Percentiles rank a stretch among this genome's conserved stretches.
Conservation (phyloP, 768 basidiomycete species). For the Collybia sordida region DNA sequence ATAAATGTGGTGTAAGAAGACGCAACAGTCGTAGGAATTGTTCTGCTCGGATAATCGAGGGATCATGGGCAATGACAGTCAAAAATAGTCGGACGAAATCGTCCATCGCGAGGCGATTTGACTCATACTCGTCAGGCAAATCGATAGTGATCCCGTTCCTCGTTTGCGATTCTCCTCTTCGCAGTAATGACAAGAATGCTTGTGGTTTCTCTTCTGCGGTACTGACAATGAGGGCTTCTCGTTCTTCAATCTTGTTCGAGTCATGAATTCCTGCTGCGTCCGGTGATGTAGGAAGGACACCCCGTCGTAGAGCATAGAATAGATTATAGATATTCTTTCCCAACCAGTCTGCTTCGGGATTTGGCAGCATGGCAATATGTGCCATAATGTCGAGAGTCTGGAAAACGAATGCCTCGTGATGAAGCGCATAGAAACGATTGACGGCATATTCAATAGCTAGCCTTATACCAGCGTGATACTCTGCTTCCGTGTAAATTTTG, state of each 20-base stretch:
- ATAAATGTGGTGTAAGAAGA: slow-evolving; percentile 54
- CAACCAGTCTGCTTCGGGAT: slow-evolving; percentile 49
- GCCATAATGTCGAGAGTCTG: slow-evolving; percentile 67
- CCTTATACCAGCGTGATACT: slow-evolving; percentile 55
- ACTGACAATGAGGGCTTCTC: slow-evolving; percentile 65
- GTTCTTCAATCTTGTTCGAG: slow-evolving; percentile 62
- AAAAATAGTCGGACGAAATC: slow-evolving; percentile 71
- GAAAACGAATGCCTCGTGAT: slow-evolving; percentile 72
- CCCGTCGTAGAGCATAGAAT: slow-evolving; percentile 53
- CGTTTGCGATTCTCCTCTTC: slow-evolving; percentile 40
- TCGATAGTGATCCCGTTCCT: slow-evolving; percentile 41
- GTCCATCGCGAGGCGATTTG: slow-evolving; percentile 54
- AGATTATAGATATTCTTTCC: slow-evolving; percentile 57
- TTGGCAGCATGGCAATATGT: slow-evolving; percentile 49
- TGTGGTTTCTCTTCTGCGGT: slow-evolving; percentile 77
- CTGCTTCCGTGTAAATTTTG: slow-evolving; percentile 67
- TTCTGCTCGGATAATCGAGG: slow-evolving; percentile 63
- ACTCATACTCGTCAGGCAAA: slow-evolving; percentile 61
- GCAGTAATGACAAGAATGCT: slow-evolving; percentile 58
- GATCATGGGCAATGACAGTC: slow-evolving; percentile 78
- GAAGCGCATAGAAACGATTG: slow-evolving; percentile 72
- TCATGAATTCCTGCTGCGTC: slow-evolving; percentile 71
- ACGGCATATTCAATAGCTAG: slow-evolving; percentile 70
- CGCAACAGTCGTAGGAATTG: slow-evolving; percentile 67
- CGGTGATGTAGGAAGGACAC: slow-evolving; percentile 34